phyloP scores from a whole-genome alignment of 192 early-diverging fungal species.

The Rhizoclosmatium sp. region DNA sequence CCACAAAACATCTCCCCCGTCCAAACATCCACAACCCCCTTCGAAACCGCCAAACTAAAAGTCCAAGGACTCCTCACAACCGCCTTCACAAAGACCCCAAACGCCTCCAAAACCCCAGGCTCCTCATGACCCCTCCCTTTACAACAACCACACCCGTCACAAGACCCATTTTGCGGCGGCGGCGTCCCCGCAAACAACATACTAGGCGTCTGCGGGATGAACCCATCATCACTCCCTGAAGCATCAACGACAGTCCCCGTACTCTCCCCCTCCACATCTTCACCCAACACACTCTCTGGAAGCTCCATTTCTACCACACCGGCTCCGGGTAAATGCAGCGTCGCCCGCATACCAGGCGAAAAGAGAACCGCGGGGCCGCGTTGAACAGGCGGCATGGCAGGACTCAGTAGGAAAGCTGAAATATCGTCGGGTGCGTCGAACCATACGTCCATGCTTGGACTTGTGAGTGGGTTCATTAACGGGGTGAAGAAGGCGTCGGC shows the following conservation, averaged over 20 bases:
- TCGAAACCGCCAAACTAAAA: not conserved
- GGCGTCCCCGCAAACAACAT: not conserved
- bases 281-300: not conserved
- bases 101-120: not conserved
- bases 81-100: not conserved
- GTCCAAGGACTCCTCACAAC: not conserved
- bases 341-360: slow-evolving; percentile 25
- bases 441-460: slow-evolving; percentile 45
- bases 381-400: slow-evolving; percentile 45
- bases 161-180: not conserved
- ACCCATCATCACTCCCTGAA: not conserved
- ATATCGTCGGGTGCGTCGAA: slow-evolving; percentile 52
- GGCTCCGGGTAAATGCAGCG: not conserved
- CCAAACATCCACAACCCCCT: not conserved
- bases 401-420: slow-evolving; percentile 1
- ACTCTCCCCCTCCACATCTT: not conserved
- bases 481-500: slow-evolving; percentile 13
- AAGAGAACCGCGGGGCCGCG: not conserved
- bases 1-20: not conserved
- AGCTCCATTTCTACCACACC: not conserved
- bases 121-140: not conserved
- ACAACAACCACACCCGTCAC: not conserved
- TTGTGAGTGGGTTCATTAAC: not conserved
- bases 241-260: not conserved
- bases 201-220: not conserved